Percentiles rank a stretch among this genome's conserved stretches.
These are phyloP conservation scores for Umbilicus rupestris DNA, from an alignment of 164 flowering plant genomes.

Conservation along the genomic window DNA sequence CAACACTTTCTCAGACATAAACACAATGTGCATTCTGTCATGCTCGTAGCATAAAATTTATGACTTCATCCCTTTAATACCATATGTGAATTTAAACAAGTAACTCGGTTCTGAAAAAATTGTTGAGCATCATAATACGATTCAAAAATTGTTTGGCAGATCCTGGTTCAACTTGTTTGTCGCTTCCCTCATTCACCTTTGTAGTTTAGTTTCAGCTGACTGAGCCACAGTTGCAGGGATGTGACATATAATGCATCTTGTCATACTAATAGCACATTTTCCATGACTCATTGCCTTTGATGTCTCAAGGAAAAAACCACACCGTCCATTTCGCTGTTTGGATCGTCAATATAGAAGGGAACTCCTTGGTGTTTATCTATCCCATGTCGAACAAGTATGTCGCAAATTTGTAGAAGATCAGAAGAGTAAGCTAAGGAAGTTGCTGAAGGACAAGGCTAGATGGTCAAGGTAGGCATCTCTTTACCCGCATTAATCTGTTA, in stretches of 20 bases:
- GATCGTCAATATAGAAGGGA: slow-evolving; percentile 90
- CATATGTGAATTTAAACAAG: background rate
- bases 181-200: background rate
- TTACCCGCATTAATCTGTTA: background rate
- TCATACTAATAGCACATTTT: background rate
- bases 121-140: background rate
- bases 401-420: slow-evolving; percentile 79
- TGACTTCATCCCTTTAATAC: background rate
- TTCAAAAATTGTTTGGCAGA: background rate
- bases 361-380: slow-evolving; percentile 74
- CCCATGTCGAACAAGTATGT: slow-evolving; percentile 84
- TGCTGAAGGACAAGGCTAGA: slow-evolving; percentile 71
- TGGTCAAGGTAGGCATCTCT: slow-evolving; percentile 66
- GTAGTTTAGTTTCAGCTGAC: background rate
- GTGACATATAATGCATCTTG: background rate
- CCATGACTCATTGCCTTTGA: background rate
- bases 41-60: too few species aligned
- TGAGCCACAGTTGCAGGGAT: background rate
- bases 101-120: background rate
- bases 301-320: slow-evolving; percentile 61
- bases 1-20: background rate
- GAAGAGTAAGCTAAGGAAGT: slow-evolving; percentile 64
- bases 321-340: slow-evolving; percentile 88
- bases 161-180: background rate
- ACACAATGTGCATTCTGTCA: background rate